These are phyloP conservation scores for Phaeosphaeria sp. DNA, from an alignment of 2,329 filamentous ascomycete genomes.

Conservation along the genomic window DNA sequence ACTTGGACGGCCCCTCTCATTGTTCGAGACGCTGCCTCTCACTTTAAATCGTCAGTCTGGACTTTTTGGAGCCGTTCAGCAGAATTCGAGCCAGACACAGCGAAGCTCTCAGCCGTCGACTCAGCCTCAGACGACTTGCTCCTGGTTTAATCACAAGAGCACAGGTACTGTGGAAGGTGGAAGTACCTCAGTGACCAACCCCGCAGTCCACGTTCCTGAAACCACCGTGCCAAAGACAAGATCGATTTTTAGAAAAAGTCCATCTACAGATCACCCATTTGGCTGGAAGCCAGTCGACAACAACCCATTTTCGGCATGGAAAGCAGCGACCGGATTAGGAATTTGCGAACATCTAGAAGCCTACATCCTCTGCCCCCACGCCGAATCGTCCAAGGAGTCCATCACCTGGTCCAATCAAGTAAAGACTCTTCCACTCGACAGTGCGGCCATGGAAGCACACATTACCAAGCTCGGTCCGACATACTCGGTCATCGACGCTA, in stretches of 20 bases:
- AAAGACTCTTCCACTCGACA: slow-evolving; percentile 17
- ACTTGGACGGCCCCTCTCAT: not conserved
- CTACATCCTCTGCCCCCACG: slow-evolving; percentile 19
- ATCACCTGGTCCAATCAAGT: slow-evolving; percentile 14
- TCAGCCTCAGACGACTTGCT: not conserved
- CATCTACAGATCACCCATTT: not conserved
- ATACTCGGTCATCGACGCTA: slow-evolving; percentile 23
- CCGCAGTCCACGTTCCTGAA: not conserved
- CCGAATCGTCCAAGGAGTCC: not conserved
- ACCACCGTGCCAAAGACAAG: not conserved
- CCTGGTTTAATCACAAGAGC: not conserved
- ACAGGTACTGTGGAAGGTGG: not conserved
- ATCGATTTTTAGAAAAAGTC: not conserved
- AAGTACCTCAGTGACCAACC: not conserved
- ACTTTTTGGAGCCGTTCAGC: not conserved
- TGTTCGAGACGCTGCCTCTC: not conserved
- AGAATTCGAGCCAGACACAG: not conserved
- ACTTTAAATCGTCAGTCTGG: not conserved
- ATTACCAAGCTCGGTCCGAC: slow-evolving; percentile 4
- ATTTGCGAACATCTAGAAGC: slow-evolving; percentile 13
- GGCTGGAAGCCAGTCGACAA: too few relatives aligned
- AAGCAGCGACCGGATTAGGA: not conserved
- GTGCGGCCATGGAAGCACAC: slow-evolving; percentile 11
- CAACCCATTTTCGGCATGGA: too few relatives aligned
- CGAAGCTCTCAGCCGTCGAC: not conserved